Percentiles rank a stretch among this genome's conserved stretches.
These are phyloP conservation scores for Apiotrichum siamense DNA, from an alignment of 1,284 basidiomycete genomes.

Conservation along the genomic window DNA sequence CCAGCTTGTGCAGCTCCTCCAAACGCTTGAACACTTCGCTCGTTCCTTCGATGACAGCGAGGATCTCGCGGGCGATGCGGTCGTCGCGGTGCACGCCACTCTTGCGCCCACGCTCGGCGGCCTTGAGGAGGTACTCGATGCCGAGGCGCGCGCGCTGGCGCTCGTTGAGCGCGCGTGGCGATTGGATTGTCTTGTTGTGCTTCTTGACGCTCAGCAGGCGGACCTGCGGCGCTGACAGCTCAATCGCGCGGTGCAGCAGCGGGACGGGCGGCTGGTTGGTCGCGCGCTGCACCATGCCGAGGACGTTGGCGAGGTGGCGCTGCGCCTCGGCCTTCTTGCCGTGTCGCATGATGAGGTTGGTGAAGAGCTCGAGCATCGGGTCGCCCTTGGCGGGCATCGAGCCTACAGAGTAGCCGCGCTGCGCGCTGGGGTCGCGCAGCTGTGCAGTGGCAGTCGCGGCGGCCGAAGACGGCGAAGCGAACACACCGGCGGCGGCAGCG, in stretches of 20 bases:
- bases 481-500: too few species aligned
- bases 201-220: slow-evolving; percentile 52
- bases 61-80: slow-evolving; percentile 66
- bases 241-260: slow-evolving; percentile 66
- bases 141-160: slow-evolving; percentile 65
- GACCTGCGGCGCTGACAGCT: slow-evolving; percentile 62
- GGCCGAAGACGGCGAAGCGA: neutral
- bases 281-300: slow-evolving; percentile 56
- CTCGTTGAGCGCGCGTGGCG: slow-evolving; percentile 67
- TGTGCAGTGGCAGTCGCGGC: slow-evolving; percentile 1
- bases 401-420: slow-evolving; percentile 34
- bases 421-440: too few species aligned
- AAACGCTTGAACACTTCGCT: slow-evolving; percentile 58
- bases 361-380: slow-evolving; percentile 67
- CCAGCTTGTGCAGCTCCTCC: slow-evolving; percentile 60
- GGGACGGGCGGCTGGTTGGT: slow-evolving; percentile 69
- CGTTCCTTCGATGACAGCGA: slow-evolving; percentile 60
- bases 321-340: slow-evolving; percentile 65
- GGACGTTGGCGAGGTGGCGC: slow-evolving; percentile 56
- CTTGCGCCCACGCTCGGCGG: slow-evolving; percentile 51
- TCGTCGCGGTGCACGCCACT: slow-evolving; percentile 57
- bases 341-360: slow-evolving; percentile 60
- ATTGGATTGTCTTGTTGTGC: slow-evolving; percentile 59
- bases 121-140: slow-evolving; percentile 62
- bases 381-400: slow-evolving; percentile 64